Evolutionary conservation across 495 filamentous ascomycete genomes (phyloP), one percentile per base, ranked within the genome.

Genomic region (Penicillium cinerascens): DNA sequence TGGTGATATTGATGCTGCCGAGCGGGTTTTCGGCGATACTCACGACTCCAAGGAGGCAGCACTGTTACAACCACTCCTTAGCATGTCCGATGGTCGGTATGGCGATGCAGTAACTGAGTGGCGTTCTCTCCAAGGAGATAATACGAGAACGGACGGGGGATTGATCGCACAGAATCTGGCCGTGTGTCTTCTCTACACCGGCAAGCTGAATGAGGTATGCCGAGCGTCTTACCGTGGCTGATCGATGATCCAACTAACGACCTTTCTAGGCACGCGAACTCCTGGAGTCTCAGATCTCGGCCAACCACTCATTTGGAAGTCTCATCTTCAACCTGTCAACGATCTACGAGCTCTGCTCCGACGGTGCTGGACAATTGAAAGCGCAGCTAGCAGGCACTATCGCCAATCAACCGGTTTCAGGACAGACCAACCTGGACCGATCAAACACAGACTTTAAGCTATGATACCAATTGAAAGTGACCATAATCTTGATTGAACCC

Each of bases 241-340:
- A 17, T 39, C 16, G 9, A 16, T 42, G 39, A 22, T 26, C 18
- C 6, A 17, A 33, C 62, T 65, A 13, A 65, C 42, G 15, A 17
- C 35, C 21, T 15, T 21, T 25, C 20, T 42, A 60, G 85, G 82
- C 85, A 4, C 80, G 81, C 20, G 60, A 68, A 7, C 59, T 87
- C 5, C 70, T 96, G 2, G 87, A 91, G 57, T 67, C 71, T 0
- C 69, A 92, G 18, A 68, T 90, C 7, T 78, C 81, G 6, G 59
- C 72, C 1, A 79, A 82, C 6, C 70, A 81, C 18, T 80, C 82
- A 0, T 95, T 91, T 55, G 80, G 83, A 40, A 87, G 86, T 8
- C 64, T 95, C 16, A 78, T 90, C 1, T 98, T 97, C 68, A 98
- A 98, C 64, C 73, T 98, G 7, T 79, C 83, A 15, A 97, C 93